Evolutionary conservation across 2,329 filamentous ascomycete genomes (phyloP).

Genomic region (Fusarium decemcellulare): DNA sequence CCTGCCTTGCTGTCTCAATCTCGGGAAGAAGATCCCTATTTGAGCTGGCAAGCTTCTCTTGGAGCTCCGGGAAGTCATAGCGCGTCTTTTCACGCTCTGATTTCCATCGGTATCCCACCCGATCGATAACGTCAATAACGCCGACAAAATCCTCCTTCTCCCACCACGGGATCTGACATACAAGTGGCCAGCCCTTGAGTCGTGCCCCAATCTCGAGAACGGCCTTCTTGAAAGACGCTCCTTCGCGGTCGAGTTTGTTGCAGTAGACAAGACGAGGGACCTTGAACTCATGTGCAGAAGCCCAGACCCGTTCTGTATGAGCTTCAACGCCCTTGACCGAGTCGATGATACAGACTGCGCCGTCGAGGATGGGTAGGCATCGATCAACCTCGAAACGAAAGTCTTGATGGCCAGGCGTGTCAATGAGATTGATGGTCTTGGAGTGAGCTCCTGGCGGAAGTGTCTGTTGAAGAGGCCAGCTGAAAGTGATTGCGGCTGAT

Average conservation of each 20-base stretch:
- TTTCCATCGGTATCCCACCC: slow-evolving; percentile 82
- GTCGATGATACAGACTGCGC: slow-evolving; percentile 93
- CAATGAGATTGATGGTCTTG: slow-evolving; percentile 91
- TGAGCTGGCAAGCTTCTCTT: slow-evolving; percentile 57
- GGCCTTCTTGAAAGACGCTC: slow-evolving; percentile 85
- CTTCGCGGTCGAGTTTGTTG: slow-evolving; percentile 85
- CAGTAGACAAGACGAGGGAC: slow-evolving; percentile 87
- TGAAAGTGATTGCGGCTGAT: slow-evolving; percentile 94
- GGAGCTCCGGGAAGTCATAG: slow-evolving; percentile 48
- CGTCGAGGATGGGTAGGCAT: slow-evolving; percentile 89
- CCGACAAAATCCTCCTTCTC: slow-evolving; percentile 84
- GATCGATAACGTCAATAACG: slow-evolving; percentile 85
- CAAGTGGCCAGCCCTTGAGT: slow-evolving; percentile 86
- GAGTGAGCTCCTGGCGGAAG: slow-evolving; percentile 56
- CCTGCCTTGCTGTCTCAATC: slow-evolving; percentile 80
- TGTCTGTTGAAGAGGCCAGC: slow-evolving; percentile 80
- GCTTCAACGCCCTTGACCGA: slow-evolving; percentile 96
- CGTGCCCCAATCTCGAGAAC: slow-evolving; percentile 88
- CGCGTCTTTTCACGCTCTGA: slow-evolving; percentile 57
- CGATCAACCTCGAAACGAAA: slow-evolving; percentile 97
- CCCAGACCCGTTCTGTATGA: slow-evolving; percentile 97
- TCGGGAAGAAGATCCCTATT: slow-evolving; percentile 74
- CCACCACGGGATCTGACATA: slow-evolving; percentile 98
- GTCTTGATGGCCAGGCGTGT: slow-evolving; percentile 96
- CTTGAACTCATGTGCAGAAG: slow-evolving; percentile 85